Evolutionary conservation across 805 yeast species (phyloP).

Genomic region (Sungouiozyma ichnusensis): DNA sequence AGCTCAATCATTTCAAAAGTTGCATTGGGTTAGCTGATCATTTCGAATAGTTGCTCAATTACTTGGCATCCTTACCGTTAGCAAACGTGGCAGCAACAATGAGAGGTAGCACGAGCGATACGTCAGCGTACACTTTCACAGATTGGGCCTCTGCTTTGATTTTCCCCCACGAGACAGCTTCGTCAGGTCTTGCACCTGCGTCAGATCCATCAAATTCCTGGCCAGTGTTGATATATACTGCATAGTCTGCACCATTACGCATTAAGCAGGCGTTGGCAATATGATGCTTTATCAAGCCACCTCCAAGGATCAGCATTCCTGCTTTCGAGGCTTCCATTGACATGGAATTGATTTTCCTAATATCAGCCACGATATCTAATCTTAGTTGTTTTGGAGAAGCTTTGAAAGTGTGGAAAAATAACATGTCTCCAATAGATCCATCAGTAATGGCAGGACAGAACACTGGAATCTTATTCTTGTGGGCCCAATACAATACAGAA

Average conservation of each 20-base stretch:
- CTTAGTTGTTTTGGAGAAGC: conserved; percentile 83
- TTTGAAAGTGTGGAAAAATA: conserved; percentile 95
- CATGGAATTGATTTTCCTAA: conserved; percentile 81
- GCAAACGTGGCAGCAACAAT: conserved; percentile 98
- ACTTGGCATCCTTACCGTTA: conserved; percentile 27
- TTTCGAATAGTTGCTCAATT: background rate
- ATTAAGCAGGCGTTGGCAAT: conserved; percentile 95
- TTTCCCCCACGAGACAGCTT: conserved; percentile 98
- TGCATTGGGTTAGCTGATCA: too few relatives aligned
- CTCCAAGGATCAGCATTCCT: conserved; percentile 94
- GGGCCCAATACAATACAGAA: conserved; percentile 95
- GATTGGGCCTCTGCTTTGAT: conserved; percentile 88
- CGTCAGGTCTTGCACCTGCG: conserved; percentile 99
- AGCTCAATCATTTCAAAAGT: too few relatives aligned
- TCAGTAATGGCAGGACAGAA: conserved; percentile 97
- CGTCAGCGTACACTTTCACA: conserved; percentile 93
- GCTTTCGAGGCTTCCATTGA: conserved; percentile 92
- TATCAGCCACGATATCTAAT: conserved; percentile 89
- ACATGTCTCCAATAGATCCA: conserved; percentile 98
- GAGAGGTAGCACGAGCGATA: conserved; percentile 86
- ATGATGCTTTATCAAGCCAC: conserved; percentile 94
- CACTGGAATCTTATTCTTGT: conserved; percentile 89
- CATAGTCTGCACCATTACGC: conserved; percentile 99
- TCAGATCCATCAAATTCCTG: conserved; percentile 98
- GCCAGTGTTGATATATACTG: conserved; percentile 94